Conservation (phyloP, 169 alveolate species). For the Plasmodium coatneyi region DNA sequence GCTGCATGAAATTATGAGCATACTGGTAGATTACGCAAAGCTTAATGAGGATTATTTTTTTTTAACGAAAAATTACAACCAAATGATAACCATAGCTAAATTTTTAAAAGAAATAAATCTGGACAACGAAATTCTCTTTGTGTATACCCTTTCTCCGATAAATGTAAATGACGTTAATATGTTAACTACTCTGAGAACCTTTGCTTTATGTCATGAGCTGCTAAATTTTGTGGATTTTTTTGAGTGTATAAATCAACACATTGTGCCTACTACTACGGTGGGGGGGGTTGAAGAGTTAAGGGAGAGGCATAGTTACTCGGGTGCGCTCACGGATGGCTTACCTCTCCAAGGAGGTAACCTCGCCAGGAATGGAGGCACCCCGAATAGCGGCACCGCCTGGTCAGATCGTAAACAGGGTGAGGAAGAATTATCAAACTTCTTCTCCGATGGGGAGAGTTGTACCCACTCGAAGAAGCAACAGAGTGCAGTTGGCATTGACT, state of each 20-base stretch:
- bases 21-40: conserved; percentile 41
- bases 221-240: conserved; percentile 60
- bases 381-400: not conserved
- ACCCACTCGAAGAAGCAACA: not conserved
- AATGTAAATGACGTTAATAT: conserved; percentile 36
- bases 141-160: conserved; percentile 35
- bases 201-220: conserved; percentile 48
- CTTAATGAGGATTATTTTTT: conserved; percentile 52
- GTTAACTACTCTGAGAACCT: conserved; percentile 22
- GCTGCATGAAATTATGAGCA: conserved; percentile 34
- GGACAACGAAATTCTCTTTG: conserved; percentile 9
- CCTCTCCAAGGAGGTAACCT: not conserved
- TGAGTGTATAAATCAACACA: conserved; percentile 26
- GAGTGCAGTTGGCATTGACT: not conserved
- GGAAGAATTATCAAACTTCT: not conserved
- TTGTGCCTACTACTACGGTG: not conserved
- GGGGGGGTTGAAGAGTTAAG: not conserved
- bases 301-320: not conserved
- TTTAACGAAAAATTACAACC: conserved; percentile 58
- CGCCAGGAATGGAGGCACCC: not conserved
- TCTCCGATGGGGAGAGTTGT: not conserved
- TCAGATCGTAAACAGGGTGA: not conserved
- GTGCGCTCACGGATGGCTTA: not conserved
- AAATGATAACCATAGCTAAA: conserved; percentile 48
- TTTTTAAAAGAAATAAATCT: conserved; percentile 10